phyloP scores from a whole-genome alignment of 352 stramenopile species.

The Globisporangium cystogenes region DNA sequence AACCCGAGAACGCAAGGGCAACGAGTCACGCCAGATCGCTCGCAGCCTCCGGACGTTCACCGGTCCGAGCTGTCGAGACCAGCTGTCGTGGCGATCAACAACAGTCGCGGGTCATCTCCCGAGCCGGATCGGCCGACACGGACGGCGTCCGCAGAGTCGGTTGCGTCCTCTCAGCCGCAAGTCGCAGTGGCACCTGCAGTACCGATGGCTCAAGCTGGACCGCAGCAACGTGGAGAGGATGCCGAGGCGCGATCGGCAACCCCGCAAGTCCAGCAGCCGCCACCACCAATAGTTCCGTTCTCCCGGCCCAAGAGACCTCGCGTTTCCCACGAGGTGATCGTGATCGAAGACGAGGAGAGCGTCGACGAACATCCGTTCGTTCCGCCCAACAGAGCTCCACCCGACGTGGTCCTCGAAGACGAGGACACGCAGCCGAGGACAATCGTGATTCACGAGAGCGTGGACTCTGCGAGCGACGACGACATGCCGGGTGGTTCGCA shows the following conservation, averaged over 20 bases:
- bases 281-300: neutral
- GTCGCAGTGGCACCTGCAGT: too few species aligned
- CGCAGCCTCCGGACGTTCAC: neutral
- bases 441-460: slow-evolving; percentile 2
- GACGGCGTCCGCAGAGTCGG: neutral
- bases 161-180: neutral
- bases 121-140: neutral
- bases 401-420: slow-evolving; percentile 39
- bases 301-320: neutral
- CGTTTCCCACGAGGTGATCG: slow-evolving; percentile 37
- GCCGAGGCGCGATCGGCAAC: neutral
- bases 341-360: slow-evolving; percentile 62
- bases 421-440: slow-evolving; percentile 4
- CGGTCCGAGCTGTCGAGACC: slow-evolving; percentile 1
- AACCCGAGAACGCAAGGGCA: neutral
- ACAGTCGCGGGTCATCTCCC: slow-evolving; percentile 1
- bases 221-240: neutral
- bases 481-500: neutral
- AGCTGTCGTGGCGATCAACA: neutral
- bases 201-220: neutral
- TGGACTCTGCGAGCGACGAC: neutral
- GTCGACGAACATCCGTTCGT: slow-evolving; percentile 1
- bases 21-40: neutral
- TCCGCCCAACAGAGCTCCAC: slow-evolving; percentile 26
- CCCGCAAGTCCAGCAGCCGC: neutral